phyloP scores from a whole-genome alignment of 345 rosid species.

The Pistacia vera region DNA sequence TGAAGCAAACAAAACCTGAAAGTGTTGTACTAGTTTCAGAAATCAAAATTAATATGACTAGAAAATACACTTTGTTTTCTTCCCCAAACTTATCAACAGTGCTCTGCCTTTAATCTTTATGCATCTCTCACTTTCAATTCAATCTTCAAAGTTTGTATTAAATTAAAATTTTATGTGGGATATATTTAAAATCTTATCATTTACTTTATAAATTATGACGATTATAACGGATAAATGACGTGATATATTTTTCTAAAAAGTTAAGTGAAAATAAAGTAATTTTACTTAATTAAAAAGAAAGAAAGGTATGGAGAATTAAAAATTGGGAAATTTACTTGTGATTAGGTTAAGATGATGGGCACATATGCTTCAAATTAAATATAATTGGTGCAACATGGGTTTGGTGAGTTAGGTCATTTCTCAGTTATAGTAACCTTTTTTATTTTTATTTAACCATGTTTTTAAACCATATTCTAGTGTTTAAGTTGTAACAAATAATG shows the following conservation, averaged over 20 bases:
- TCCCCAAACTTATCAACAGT: background rate
- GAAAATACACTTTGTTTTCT: background rate
- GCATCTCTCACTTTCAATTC: conserved; percentile 4
- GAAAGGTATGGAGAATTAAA: background rate
- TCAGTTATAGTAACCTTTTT: background rate
- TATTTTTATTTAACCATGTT: no score
- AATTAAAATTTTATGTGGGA: no score
- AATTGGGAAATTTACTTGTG: background rate
- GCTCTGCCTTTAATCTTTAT: conserved; percentile 1
- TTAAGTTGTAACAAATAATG: no score
- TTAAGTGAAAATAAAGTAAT: background rate
- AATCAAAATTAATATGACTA: background rate
- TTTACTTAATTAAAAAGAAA: background rate
- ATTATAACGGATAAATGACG: no score
- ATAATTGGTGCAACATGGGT: conserved; percentile 9
- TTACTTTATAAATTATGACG: no score
- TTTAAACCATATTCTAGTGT: background rate
- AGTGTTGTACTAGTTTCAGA: background rate
- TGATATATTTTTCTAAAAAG: no score
- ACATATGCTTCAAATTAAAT: background rate
- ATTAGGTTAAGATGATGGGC: conserved; percentile 7
- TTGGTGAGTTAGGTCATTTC: conserved; percentile 17
- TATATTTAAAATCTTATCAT: no score
- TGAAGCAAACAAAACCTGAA: conserved; percentile 19
- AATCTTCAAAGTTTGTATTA: background rate